Conservation (phyloP, 2,329 filamentous ascomycete species). For the Neocatenulostroma microsporum region DNA sequence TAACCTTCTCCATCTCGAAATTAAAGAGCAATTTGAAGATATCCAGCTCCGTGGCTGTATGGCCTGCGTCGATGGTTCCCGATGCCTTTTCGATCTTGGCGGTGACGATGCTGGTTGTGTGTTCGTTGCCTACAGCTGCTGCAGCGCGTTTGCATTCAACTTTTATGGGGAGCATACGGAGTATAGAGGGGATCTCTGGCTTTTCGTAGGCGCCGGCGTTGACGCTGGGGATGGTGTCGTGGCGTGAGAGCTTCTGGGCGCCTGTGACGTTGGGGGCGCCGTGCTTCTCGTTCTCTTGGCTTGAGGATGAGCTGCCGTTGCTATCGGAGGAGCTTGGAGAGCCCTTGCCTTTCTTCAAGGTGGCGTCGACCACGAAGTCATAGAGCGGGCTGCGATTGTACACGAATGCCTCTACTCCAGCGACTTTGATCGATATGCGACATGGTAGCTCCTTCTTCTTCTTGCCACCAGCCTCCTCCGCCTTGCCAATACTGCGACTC, state of each 20-base stretch:
- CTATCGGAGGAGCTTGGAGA: no score
- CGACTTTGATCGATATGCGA: conserved; percentile 69
- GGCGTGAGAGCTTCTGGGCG: conserved; percentile 14
- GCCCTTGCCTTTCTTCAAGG: conserved; percentile 37
- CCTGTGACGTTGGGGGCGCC: no score
- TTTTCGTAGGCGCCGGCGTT: conserved; percentile 4
- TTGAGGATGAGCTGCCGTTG: conserved; percentile 13
- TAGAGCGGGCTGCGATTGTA: conserved; percentile 94
- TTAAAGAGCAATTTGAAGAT: conserved; percentile 81
- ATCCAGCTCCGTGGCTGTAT: conserved; percentile 54
- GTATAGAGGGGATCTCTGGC: conserved; percentile 48
- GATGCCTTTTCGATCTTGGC: conserved; percentile 68
- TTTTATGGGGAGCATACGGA: conserved; percentile 73
- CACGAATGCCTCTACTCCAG: conserved; percentile 88
- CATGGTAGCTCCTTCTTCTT: conserved; percentile 60
- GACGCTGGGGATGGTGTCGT: conserved; percentile 11
- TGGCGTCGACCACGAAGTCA: conserved; percentile 67
- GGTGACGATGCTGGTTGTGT: conserved; percentile 75
- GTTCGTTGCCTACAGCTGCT: conserved; percentile 86
- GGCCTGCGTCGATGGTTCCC: conserved; percentile 69
- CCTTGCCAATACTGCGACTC: conserved; percentile 35
- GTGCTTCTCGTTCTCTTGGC: conserved; percentile 10
- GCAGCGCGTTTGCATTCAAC: conserved; percentile 79
- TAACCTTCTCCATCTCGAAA: conserved; percentile 69
- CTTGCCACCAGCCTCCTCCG: conserved; percentile 37